Conservation (phyloP, 257 asterid species). For the Marsdenia floribunda region DNA sequence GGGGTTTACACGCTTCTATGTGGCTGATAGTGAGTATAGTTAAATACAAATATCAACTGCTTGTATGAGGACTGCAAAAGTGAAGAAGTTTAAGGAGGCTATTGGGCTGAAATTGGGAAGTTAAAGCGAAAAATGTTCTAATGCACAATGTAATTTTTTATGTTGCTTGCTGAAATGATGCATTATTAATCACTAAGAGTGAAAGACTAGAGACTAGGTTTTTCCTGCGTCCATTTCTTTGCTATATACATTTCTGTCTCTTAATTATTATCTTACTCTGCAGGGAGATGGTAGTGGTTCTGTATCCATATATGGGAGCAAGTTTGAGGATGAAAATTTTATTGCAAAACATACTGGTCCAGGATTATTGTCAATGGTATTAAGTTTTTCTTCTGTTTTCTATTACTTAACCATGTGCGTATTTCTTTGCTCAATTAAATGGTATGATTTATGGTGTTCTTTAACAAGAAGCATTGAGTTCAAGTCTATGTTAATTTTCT, state of each 20-base stretch:
- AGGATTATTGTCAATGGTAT: slow-evolving; percentile 90
- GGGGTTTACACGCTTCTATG: not conserved
- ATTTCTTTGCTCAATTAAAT: not conserved
- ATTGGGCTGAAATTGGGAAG: not conserved
- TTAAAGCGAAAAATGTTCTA: not conserved
- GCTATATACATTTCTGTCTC: slow-evolving; percentile 5
- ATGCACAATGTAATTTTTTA: not conserved
- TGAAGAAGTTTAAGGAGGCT: not conserved
- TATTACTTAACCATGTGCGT: not conserved
- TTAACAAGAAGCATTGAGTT: not conserved
- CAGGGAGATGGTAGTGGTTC: slow-evolving; percentile 99
- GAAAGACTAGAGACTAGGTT: not conserved
- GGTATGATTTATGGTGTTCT: not conserved
- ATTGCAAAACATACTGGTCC: slow-evolving; percentile 97
- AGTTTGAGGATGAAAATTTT: slow-evolving; percentile 92
- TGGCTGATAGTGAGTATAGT: slow-evolving; percentile 1
- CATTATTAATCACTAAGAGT: not conserved
- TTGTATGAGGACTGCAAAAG: not conserved
- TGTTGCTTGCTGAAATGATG: not conserved
- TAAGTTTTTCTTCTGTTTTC: not conserved
- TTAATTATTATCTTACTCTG: slow-evolving; percentile 20
- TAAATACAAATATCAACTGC: not conserved
- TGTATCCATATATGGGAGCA: slow-evolving; percentile 83
- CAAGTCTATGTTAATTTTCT: no score
- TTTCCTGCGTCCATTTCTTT: not conserved